Base-by-base conservation (phyloP, 257 asterid species). In the Solanum bulbocastanum region DNA sequence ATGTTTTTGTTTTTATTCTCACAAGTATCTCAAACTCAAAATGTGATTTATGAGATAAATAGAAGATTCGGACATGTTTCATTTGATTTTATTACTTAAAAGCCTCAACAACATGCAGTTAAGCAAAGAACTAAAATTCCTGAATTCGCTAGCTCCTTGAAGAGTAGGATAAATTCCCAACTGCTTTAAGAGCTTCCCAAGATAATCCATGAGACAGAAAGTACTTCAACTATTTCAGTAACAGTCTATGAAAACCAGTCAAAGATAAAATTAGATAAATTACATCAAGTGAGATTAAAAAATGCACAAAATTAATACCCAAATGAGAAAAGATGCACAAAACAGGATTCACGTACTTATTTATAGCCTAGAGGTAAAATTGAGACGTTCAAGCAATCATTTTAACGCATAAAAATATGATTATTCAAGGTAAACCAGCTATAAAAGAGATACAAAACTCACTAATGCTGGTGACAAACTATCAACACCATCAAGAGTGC, bases 401-500 rank as follows among this genome's bases (percentile, higher is more conserved):
- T 81, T 71, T 25, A 20, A 35, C 10, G 36, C 25, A 83, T 86
- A 36, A 68, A n/a, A 86, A 11, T 81, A 16, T 46, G 72, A 89
- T 16, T 27, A 79, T 79, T 32, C n/a, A 44, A 10, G 4, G 4
- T 79, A 44, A 78, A 79, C 66, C 16, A 79, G 39, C 85, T 44
- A 42, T 25, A 78, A 42, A 35, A 44, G 62, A 44, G 35, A 12
- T 52, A 71, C 16, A 56, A 85, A 56, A 91, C 98, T 92, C 65
- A 95, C 98, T 91, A 91, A 23, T 18, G 95, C 92, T 66, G 89
- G 85, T 66, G 95, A 86, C 86, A 92, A 90, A 84, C 89, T 90
- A 52, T 92, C 93, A 84, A 93, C 93, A 62, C 98, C 94, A 91
- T 96, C 98, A 69, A 91, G 86, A 39, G 98, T 75, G 27, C 85